Evolutionary conservation across 2,329 filamentous ascomycete species (phyloP).

Genomic region (Chalaropsis thielavioides): DNA sequence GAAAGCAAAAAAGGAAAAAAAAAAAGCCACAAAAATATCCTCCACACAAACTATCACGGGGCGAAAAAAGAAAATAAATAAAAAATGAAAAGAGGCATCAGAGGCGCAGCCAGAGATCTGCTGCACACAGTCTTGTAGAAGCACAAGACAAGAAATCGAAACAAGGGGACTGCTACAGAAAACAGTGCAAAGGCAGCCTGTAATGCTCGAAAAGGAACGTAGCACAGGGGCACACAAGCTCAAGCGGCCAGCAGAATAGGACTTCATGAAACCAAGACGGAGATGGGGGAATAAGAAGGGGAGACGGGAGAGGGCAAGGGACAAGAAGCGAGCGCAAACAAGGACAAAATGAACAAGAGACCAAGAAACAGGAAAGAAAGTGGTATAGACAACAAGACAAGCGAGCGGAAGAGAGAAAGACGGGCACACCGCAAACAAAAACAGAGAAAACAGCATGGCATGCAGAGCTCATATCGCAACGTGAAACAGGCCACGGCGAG

Average conservation of each 20-base stretch:
- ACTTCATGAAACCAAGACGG: slow-evolving; percentile 1
- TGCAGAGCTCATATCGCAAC: slow-evolving; percentile 18
- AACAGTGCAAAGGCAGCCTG: background rate
- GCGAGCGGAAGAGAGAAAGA: slow-evolving; percentile 8
- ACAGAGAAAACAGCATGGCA: slow-evolving; percentile 15
- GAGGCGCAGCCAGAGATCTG: background rate
- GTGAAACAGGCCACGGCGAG: slow-evolving; percentile 7
- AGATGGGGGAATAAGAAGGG: background rate
- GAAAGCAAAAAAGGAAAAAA: slow-evolving; percentile 8
- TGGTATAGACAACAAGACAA: slow-evolving; percentile 16
- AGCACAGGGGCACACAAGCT: background rate
- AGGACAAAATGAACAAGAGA: slow-evolving; percentile 8
- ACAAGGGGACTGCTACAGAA: background rate
- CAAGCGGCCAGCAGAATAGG: background rate
- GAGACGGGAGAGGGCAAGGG: no score
- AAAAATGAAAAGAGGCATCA: background rate
- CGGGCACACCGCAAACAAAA: background rate
- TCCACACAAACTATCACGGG: background rate
- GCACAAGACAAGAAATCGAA: background rate
- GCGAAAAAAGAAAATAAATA: background rate
- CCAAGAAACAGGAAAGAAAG: background rate
- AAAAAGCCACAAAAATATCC: background rate
- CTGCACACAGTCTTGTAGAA: background rate
- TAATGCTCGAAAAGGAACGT: background rate
- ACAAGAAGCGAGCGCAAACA: background rate